phyloP scores from a whole-genome alignment of 2,329 filamentous ascomycete species.

The Domatiomyces globalis region DNA sequence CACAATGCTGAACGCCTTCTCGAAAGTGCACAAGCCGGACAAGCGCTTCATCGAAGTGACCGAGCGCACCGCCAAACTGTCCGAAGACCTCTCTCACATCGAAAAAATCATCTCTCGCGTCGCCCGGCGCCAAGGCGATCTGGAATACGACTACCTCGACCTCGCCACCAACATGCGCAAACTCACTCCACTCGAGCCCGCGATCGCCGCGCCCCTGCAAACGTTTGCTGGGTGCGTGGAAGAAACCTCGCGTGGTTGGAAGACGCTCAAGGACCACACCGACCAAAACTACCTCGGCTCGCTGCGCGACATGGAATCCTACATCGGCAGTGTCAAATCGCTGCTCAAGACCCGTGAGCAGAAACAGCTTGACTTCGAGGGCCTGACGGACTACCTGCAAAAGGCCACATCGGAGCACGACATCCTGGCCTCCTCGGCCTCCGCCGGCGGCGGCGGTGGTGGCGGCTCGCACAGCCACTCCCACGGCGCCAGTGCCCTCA shows the following conservation, averaged over 20 bases:
- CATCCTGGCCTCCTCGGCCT: slow-evolving; percentile 49
- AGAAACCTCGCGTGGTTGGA: slow-evolving; percentile 65
- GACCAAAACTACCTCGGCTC: slow-evolving; percentile 92
- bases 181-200: slow-evolving; percentile 76
- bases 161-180: slow-evolving; percentile 91
- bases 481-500: slow-evolving; percentile 27
- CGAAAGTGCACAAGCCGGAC: slow-evolving; percentile 89
- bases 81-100: slow-evolving; percentile 82
- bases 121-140: slow-evolving; percentile 69
- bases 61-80: slow-evolving; percentile 83
- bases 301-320: slow-evolving; percentile 88
- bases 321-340: slow-evolving; percentile 71
- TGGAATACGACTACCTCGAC: slow-evolving; percentile 78
- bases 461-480: background rate
- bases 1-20: slow-evolving; percentile 92
- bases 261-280: slow-evolving; percentile 71
- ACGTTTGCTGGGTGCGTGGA: slow-evolving; percentile 78
- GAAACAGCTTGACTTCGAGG: slow-evolving; percentile 96
- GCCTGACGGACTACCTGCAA: slow-evolving; percentile 85
- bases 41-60: slow-evolving; percentile 86
- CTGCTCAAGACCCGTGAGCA: slow-evolving; percentile 88
- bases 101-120: slow-evolving; percentile 93
- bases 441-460: slow-evolving; percentile 20
- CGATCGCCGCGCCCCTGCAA: slow-evolving; percentile 66
- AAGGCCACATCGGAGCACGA: slow-evolving; percentile 83